These are phyloP conservation scores for Herpetomonas samuelpessoai DNA, from an alignment of 208 protist species.

Conservation along the genomic window DNA sequence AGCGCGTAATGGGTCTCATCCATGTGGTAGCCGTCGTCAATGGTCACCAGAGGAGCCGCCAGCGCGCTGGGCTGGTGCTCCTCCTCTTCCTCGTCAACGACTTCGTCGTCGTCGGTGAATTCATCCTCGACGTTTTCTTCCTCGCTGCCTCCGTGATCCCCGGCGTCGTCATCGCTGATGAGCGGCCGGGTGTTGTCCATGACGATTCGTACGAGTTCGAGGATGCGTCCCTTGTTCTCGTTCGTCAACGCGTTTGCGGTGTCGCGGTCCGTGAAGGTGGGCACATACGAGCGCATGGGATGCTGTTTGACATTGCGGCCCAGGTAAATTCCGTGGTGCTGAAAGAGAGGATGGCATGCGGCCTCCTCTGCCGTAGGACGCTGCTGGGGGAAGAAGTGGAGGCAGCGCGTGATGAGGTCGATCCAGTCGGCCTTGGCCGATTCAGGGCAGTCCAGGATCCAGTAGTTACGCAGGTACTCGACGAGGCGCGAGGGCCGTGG, in stretches of 20 bases:
- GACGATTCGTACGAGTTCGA: constrained; percentile 34
- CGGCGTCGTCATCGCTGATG: constrained; percentile 29
- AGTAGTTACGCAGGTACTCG: constrained; percentile 46
- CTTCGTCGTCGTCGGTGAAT: background rate
- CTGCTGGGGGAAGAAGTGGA: constrained; percentile 80
- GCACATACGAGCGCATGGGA: constrained; percentile 31
- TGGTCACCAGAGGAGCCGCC: no score
- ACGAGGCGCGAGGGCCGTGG: constrained; percentile 52
- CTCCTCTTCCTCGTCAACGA: constrained; percentile 4
- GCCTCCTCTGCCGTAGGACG: constrained; percentile 71
- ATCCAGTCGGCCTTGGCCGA: constrained; percentile 63
- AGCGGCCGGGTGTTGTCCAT: constrained; percentile 22
- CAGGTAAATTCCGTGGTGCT: constrained; percentile 60
- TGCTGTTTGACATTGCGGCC: constrained; percentile 68
- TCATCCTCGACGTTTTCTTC: constrained; percentile 6
- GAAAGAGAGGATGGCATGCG: constrained; percentile 69
- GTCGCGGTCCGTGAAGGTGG: constrained; percentile 25
- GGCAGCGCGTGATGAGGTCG: constrained; percentile 71
- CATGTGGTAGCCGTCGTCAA: background rate
- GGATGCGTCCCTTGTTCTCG: constrained; percentile 67
- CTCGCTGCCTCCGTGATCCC: constrained; percentile 22
- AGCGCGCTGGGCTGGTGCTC: background rate
- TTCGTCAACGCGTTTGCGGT: constrained; percentile 20
- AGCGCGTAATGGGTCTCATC: background rate
- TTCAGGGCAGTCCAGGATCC: constrained; percentile 34